phyloP scores from a whole-genome alignment of 2,329 filamentous ascomycete species.

The Hypoxylon sp. region DNA sequence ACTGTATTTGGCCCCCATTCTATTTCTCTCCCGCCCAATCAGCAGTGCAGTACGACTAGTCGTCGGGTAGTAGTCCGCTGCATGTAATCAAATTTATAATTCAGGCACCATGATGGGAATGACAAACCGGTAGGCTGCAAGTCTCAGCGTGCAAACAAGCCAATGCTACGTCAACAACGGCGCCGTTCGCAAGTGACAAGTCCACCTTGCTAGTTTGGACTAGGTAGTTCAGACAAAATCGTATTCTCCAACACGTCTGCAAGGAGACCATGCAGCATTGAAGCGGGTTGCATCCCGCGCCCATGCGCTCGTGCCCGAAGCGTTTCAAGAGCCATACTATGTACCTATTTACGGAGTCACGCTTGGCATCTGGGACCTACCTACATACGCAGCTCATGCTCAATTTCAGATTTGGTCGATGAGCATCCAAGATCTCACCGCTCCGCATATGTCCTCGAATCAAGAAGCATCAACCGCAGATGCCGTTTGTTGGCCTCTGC shows the following conservation, averaged over 20 bases:
- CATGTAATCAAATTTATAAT: slow-evolving; percentile 39
- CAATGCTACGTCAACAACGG: slow-evolving; percentile 26
- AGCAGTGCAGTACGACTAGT: slow-evolving; percentile 31
- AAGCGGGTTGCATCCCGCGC: slow-evolving; percentile 40
- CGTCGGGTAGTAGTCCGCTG: slow-evolving; percentile 39
- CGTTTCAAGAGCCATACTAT: slow-evolving; percentile 35
- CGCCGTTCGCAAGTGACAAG: slow-evolving; percentile 13
- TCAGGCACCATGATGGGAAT: slow-evolving; percentile 39
- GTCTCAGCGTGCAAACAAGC: slow-evolving; percentile 16
- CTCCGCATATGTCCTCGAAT: background rate
- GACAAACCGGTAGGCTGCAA: slow-evolving; percentile 27
- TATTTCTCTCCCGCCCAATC: slow-evolving; percentile 31
- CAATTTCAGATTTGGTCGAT: slow-evolving; percentile 4
- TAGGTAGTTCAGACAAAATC: slow-evolving; percentile 12
- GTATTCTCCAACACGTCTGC: slow-evolving; percentile 21
- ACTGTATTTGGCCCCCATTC: slow-evolving; percentile 22
- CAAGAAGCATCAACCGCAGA: background rate
- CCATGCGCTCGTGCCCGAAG: slow-evolving; percentile 38
- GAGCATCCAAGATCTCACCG: background rate
- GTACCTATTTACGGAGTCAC: slow-evolving; percentile 30
- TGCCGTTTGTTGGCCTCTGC: background rate
- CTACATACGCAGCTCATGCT: slow-evolving; percentile 19
- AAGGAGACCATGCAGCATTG: slow-evolving; percentile 29
- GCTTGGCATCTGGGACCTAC: slow-evolving; percentile 35
- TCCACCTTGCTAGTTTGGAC: slow-evolving; percentile 8